Base-by-base conservation (phyloP, 2,329 filamentous ascomycete species). In the Ceratocystis huliohia region DNA sequence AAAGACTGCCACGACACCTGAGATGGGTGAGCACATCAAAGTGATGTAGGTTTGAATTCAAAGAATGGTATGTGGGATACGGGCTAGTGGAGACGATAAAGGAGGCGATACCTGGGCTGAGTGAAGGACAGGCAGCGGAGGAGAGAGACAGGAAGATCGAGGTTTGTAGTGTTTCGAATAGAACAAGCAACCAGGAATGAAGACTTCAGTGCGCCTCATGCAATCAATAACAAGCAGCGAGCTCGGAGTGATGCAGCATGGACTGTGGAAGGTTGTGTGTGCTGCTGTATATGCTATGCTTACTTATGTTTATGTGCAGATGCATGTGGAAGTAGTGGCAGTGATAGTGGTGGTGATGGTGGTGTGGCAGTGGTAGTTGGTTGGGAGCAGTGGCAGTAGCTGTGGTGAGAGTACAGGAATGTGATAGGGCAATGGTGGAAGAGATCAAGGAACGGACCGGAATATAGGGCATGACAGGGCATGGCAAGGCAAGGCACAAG, bases 391-490 rank as follows among this genome's bases (percentile, higher is more conserved):
- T 30, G 44, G 8, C 20, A 25, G n/a, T 37, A 45, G 37, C n/a
- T 17, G 45, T 37, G 30, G 61, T 33, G 44, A 44, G 25, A 64
- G 22, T 59, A 66, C 61, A 68, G 48, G 44, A 46, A 57, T 48
- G 65, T 61, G 33, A 64, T 53, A 63, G 33, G 37, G 37, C 37
- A 41, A 15, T 41, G 37, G 37, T 41, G 37, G 37, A 41, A 4
- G 13, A 41, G 37, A 41, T 10, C 37, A 65, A 53, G 22, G 48
- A 25, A 53, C 48, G 22, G 48, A 53, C 48, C 48, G 48, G 48
- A 53, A 10, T 28, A 25, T 53, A 53, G 48, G 48, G 48, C 48
- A 53, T 41, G 37, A 15, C 37, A 41, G 13, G 37, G 15, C 37
- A 41, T 41, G 37, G 37, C 13, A 41, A 37, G 48, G 20, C 46